A percentile compares a stretch with the other conserved stretches of the same genome.
Conservation (phyloP, 2,329 filamentous ascomycete genomes). For the Fusarium udum region DNA sequence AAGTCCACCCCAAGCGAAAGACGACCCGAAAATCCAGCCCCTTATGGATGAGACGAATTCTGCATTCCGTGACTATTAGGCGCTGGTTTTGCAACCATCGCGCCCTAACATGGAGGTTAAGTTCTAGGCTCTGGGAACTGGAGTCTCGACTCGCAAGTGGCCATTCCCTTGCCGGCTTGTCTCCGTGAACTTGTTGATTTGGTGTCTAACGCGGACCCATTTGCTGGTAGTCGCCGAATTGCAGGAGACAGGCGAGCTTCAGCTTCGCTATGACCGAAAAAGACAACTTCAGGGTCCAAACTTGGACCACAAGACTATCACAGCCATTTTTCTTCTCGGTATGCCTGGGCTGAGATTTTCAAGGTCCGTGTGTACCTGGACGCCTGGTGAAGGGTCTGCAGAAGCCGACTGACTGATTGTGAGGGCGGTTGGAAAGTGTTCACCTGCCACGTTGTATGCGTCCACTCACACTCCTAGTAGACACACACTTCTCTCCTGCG, state of each 20-base stretch:
- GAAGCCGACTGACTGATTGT: not conserved
- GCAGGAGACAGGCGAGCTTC: not conserved
- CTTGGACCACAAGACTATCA: slow-evolving; percentile 7
- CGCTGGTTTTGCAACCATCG: slow-evolving; percentile 13
- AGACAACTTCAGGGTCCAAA: slow-evolving; percentile 32
- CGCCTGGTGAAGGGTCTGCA: not conserved
- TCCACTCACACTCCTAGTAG: slow-evolving; percentile 11
- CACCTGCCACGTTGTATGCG: slow-evolving; percentile 31
- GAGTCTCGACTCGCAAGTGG: slow-evolving; percentile 5
- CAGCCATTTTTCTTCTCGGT: slow-evolving; percentile 8
- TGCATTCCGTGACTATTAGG: slow-evolving; percentile 21
- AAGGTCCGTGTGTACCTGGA: slow-evolving; percentile 25
- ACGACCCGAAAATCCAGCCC: not conserved
- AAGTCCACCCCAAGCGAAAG: not conserved
- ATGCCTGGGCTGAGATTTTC: not conserved
- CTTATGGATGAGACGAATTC: not conserved
- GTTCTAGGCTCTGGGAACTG: slow-evolving; percentile 30
- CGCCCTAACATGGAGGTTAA: slow-evolving; percentile 5
- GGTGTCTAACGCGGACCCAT: slow-evolving; percentile 4
- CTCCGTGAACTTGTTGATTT: slow-evolving; percentile 13
- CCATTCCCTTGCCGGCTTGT: slow-evolving; percentile 12
- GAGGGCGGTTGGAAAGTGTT: slow-evolving; percentile 12
- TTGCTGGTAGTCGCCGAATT: slow-evolving; percentile 1
- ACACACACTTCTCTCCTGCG: not conserved
- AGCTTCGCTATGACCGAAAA: slow-evolving; percentile 18